Conservation (phyloP, 352 stramenopile species). For the Phytopythium aichiense region DNA sequence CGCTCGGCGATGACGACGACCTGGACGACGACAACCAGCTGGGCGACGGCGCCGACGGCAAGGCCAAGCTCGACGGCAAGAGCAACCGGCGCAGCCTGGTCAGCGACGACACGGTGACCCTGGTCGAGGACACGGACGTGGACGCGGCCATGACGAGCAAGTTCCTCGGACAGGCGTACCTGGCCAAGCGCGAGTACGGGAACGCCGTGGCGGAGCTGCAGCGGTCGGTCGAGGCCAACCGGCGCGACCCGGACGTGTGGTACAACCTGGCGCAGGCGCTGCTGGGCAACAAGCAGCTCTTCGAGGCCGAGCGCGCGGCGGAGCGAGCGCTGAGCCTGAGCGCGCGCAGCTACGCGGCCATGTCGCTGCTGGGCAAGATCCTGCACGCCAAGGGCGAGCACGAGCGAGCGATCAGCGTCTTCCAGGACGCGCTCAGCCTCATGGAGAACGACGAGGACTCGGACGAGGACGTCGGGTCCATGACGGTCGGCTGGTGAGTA, state of each 20-base stretch:
- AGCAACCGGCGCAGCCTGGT: slow-evolving; percentile 12
- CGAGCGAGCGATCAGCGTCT: slow-evolving; percentile 70
- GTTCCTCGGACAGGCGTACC: slow-evolving; percentile 61
- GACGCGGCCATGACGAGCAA: slow-evolving; percentile 69
- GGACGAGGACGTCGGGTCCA: slow-evolving; percentile 75
- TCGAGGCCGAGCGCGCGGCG: slow-evolving; percentile 67
- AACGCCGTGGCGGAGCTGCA: slow-evolving; percentile 63
- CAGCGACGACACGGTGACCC: slow-evolving; percentile 27
- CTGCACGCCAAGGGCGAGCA: slow-evolving; percentile 75
- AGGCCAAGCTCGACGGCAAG: slow-evolving; percentile 13
- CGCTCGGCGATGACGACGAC: slow-evolving; percentile 44
- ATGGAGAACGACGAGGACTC: slow-evolving; percentile 66
- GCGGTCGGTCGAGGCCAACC: slow-evolving; percentile 61
- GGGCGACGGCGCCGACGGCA: slow-evolving; percentile 9
- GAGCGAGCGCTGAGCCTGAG: slow-evolving; percentile 47
- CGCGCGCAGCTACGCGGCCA: slow-evolving; percentile 52
- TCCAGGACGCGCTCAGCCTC: slow-evolving; percentile 66
- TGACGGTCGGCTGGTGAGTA: slow-evolving; percentile 72
- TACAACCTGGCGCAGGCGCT: slow-evolving; percentile 70
- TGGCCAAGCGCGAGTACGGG: slow-evolving; percentile 60
- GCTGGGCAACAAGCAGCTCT: slow-evolving; percentile 44
- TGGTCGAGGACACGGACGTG: slow-evolving; percentile 46
- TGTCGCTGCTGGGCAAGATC: slow-evolving; percentile 82
- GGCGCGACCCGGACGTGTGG: slow-evolving; percentile 69
- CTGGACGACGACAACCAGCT: slow-evolving; percentile 21